Evolutionary conservation across 192 early-diverging fungal species (phyloP), one percentile per base, ranked within the genome.

Genomic region (Coemansia sp.): DNA sequence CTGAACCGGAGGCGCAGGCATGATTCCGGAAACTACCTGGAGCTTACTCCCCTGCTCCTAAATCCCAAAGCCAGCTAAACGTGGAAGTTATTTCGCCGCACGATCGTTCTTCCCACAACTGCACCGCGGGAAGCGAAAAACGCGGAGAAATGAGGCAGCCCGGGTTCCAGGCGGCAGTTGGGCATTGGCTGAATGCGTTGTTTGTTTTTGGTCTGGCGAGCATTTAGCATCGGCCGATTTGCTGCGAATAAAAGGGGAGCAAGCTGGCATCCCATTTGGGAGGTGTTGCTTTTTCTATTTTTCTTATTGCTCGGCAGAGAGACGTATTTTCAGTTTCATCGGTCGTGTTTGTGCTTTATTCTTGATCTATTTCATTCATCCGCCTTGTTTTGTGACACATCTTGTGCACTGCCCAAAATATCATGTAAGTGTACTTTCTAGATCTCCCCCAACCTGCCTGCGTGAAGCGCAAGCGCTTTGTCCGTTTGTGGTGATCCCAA

Each of bases 151-250:
- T 29, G 25, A 11, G 53, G 25, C 17, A 17, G 32, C 49, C 10
- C 10, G 21, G 10, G 11, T 35, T 57, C 60, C 60, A 62, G 48
- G 35, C 19, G 60, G 60, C 60, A 25, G 60, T 51, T 62, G 27
- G 47, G 47, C 47, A 62, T 62, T 62, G 60, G 60, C 60, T 32
- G 27, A 8, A 55, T 22, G 56, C 17, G 17, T 49, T 49, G 15
- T 15, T 53, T 53, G 51, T 53, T 27, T 9, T 25, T 53, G 7
- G 24, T 24, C 7, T 10, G 4, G 6, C 25, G 11, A 7, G 12
- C 53, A 7, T 5, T 7, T 27, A 4, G 48, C 48, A 45, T 15
- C 41, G 41, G 41, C 41, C 41, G 48, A 19, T 49, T 49, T n/a
- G 2, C 17, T 17, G 48, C 19, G 48, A 49, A 49, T 49, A 49